Evolutionary conservation across 2,329 filamentous ascomycete species (phyloP), one percentile per base, ranked within the genome.

Genomic region (Cladosporium sphaerospermum): DNA sequence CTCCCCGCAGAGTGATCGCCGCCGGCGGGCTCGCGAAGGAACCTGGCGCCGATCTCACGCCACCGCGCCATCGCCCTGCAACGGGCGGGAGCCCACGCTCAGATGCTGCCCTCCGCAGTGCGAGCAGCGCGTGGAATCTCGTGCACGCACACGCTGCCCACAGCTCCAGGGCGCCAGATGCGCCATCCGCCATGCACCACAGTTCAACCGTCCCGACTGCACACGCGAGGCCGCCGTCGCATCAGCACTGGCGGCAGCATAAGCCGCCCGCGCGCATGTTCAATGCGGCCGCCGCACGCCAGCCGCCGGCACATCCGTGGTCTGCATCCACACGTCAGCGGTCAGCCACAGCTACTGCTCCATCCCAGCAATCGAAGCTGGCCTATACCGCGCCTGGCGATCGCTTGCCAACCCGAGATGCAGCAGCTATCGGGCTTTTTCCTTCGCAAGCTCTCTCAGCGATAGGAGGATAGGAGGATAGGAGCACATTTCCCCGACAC

Each of bases 41-140:
- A 41, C 36, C 47, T 42, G 39, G 47, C n/a, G 47, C 40, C 47
- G 47, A 50, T 50, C 48, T 44, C 48, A 51, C 10, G 32, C 48
- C 48, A 32, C 23, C 11, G 13, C 13, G 40, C 40, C 33, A 18
- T 16, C n/a, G 40, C 48, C 6, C 48, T 28, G 46, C 36, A 40
- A 51, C 16, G 40, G 18, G 19, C 8, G 45, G 19, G 16, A 39
- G 39, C 11, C 23, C 23, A 7, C 23, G 23, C 23, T 28, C 23
- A 28, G 23, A 28, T 7, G 4, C 23, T 28, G 23, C 23, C 23
- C 5, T 28, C 23, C 23, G 23, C 23, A 28, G 23, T 28, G 23
- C 23, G 23, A 28, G 23, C 23, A 7, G 7, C 5, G 5, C 5
- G 5, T 5, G 4, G 23, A 28, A 28, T 28, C 23, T 28, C 23